Base-by-base conservation (phyloP, 306 rosid species). In the Medicago ruthenica region DNA sequence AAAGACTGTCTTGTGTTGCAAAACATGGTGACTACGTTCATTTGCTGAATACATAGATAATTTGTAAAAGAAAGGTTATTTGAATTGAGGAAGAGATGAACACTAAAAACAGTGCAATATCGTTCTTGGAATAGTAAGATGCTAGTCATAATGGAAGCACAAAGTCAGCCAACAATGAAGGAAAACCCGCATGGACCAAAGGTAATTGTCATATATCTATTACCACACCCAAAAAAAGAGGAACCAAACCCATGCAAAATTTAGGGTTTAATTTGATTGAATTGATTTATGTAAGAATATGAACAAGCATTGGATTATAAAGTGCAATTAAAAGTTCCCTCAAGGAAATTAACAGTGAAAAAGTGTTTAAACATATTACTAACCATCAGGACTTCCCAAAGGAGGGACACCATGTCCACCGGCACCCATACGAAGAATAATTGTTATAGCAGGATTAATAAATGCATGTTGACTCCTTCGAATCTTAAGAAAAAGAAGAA, bases 331-430 rank as follows among this genome's bases (percentile, higher is more conserved):
- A 60, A 18, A 15, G 51, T 40, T 79, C 44, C n/a, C 37, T 9
- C 3, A 58, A 58, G 8, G 39, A 72, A 62, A 62, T 41, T 18
- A 47, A 41, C 61, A 47, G 45, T 65, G 40, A 53, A 62, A 72
- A 27, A 66, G 55, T 36, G 63, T 81, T 77, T 57, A 20, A 81
- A 81, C 71, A 34, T 45, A 68, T 81, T 63, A 85, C 98, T 87
- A 72, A 95, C 98, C 98, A 88, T 95, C 98, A 76, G 98, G 98
- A 82, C 93, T 92, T 85, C 98, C 98, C 80, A 95, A 81, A 70
- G 97, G 98, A 85, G 98, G 98, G 57, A 95, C 98, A 53, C 98
- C 98, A 75, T 92, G 97, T 83, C 98, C 98, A 81, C 97, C 98
- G 75, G 98, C 96, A 84, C 98, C 98, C 98, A 90, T 86, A 69